Base-by-base conservation (phyloP, 2,329 filamentous ascomycete genomes). In the Pyrenochaeta sp. region DNA sequence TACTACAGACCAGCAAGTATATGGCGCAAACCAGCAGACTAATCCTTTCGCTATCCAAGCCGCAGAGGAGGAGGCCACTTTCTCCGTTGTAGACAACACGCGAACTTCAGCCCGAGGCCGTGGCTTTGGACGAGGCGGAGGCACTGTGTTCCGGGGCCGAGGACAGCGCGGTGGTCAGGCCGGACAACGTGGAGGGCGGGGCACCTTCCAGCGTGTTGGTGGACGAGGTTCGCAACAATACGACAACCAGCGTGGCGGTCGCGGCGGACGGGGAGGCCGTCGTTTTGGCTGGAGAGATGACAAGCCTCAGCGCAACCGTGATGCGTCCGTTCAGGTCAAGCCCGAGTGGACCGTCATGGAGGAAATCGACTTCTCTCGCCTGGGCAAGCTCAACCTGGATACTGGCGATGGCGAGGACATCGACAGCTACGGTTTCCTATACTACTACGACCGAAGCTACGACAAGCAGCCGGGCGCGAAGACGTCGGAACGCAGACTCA, bases 201-300 rank as follows among this genome's bases (percentile, higher is more conserved):
- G 83, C 51, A 84, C 76, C 41, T 87, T 91, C 74, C 87, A 90
- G 76, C 85, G 90, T 57, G 83, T 85, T 39, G 84, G 85, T 51
- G 84, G 82, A 50, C 81, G 79, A 37, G 74, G 85, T 54, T 82
- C 85, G 65, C 87, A 85, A 40, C 85, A 89, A 65, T 72, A 91
- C 67, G 88, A 94, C 65, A 84, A 84, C 67, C 81, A 86, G 51
- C 80, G 81, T 46, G 80, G 81, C 48, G 87, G 82, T 39, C 81
- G 86, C 41, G 85, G 86, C 63, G 85, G 85, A 31, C 79, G 88
- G 55, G 86, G 89, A 49, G 89, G 90, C 37, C 87, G 94, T 59
- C 86, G 94, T 61, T 96, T 96, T 67, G 94, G 94, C 71, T 97
- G 94, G 93, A 96, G 94, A 77, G 94, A 99, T 72, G 94, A 99